phyloP scores from a whole-genome alignment of 345 rosid genomes.

The Garcia nutans region DNA sequence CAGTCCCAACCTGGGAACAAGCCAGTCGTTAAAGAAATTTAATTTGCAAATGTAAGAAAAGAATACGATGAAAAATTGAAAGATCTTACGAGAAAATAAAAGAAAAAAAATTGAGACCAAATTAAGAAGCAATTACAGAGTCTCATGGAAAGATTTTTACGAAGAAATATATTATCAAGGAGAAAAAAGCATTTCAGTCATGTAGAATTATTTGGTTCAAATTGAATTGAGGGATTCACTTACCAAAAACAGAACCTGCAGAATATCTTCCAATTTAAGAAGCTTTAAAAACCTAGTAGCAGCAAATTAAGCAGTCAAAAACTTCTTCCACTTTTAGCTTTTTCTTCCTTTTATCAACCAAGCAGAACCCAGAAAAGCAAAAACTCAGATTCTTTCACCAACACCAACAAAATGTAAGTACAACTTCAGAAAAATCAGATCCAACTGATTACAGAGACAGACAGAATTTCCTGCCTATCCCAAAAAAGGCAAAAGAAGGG shows the following conservation, averaged over 20 bases:
- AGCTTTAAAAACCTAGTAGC: not conserved
- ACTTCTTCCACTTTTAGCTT: not conserved
- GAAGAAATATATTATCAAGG: no score
- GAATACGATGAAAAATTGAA: not conserved
- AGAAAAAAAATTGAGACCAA: not conserved
- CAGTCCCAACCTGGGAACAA: not conserved
- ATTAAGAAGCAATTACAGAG: not conserved
- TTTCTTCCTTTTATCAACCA: not conserved
- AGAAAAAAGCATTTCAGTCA: not conserved
- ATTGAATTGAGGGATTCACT: not conserved
- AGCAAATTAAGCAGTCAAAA: not conserved
- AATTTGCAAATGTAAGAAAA: no score
- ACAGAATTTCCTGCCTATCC: not conserved
- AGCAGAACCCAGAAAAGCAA: conserved; percentile 15
- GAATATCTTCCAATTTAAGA: conserved; percentile 3
- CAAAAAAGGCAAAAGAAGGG: not conserved
- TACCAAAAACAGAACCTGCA: conserved; percentile 7
- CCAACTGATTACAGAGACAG: not conserved
- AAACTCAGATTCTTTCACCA: not conserved
- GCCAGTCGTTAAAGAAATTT: not conserved
- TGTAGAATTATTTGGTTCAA: not conserved
- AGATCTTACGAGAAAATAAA: not conserved
- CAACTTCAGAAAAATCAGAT: conserved; percentile 3
- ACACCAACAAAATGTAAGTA: not conserved
- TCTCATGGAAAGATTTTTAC: no score